Evolutionary conservation across 1,139 yeast species (phyloP), one percentile per base, ranked within the genome.

Genomic region (Neolecta irregularis): DNA sequence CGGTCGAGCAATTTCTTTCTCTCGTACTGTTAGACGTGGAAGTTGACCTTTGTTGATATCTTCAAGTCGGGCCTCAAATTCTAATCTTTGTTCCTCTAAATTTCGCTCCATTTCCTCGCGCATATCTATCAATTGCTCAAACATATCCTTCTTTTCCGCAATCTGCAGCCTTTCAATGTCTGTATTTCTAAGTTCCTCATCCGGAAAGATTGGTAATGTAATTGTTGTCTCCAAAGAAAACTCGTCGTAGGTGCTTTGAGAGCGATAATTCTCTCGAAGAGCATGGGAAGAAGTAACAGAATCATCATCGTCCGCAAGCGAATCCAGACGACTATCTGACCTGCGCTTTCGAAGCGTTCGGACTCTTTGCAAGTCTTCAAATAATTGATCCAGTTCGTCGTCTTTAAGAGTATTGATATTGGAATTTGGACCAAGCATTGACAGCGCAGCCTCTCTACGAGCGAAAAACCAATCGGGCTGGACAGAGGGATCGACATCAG

Each of bases 361-460:
- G 7, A 42, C 41, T 13, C 40, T 34, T 17, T 43, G 42, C 39
- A 47, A 42, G 30, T 45, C 44, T 19, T 43, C 45, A 28, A 44
- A 45, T 18, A 46, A 34, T n/a, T 35, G 30, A 7, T 43, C 42
- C 16, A 45, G 42, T 15, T 45, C 47, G 4, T 44, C 47, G 25
- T 44, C 49, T 4, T 37, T 41, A 26, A 45, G 34, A 6, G 39
- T 34, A 11, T 36, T 40, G n/a, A 46, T 20, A 4, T 41, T 19
- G 9, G 41, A 31, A 15, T 40, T 39, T 7, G 36, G 26, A 3
- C 43, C 44, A 4, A 41, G 26, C 18, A 38, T 32, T 8, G 41
- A 26, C 7, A 36, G 33, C 3, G 43, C 45, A 11, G 41, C 44
- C 24, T 46, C 48, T 19, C 33, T 20, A n/a, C 46, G 29, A 2